These are phyloP conservation scores for Gastrolobium bilobum DNA, from an alignment of 306 rosid species.

Conservation along the genomic window DNA sequence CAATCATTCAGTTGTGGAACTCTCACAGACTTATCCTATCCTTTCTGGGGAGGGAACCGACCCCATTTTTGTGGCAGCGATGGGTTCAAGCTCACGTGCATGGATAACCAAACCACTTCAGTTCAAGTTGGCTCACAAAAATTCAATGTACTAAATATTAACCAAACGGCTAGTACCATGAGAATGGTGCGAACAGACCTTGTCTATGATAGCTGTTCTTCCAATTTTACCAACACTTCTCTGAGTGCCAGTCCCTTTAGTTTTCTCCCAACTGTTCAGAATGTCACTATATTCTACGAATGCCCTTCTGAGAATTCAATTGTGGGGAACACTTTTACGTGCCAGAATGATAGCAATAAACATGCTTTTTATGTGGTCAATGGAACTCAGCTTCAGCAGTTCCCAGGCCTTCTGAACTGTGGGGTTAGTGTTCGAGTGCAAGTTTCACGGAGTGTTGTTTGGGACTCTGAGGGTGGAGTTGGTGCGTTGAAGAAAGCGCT, in stretches of 20 bases:
- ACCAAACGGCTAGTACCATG: slow-evolving; percentile 45
- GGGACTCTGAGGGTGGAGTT: slow-evolving; percentile 40
- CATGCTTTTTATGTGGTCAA: slow-evolving; percentile 49
- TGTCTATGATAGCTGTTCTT: slow-evolving; percentile 49
- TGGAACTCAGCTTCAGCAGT: slow-evolving; percentile 42
- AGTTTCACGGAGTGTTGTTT: slow-evolving; percentile 42
- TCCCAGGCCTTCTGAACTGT: slow-evolving; percentile 29
- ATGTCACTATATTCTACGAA: slow-evolving; percentile 47
- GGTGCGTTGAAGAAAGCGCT: slow-evolving; percentile 27
- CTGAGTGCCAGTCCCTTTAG: slow-evolving; percentile 31
- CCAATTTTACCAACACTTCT: slow-evolving; percentile 54
- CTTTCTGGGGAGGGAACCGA: slow-evolving; percentile 52
- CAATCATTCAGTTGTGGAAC: slow-evolving; percentile 50
- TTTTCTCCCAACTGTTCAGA: slow-evolving; percentile 44
- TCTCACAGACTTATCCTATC: slow-evolving; percentile 44
- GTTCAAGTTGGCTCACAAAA: slow-evolving; percentile 47
- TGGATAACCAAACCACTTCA: slow-evolving; percentile 36
- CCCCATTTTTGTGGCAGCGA: slow-evolving; percentile 44
- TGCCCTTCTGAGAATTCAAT: slow-evolving; percentile 46
- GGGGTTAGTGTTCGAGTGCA: slow-evolving; percentile 42
- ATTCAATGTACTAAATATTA: slow-evolving; percentile 40
- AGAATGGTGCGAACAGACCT: slow-evolving; percentile 47
- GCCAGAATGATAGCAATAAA: slow-evolving; percentile 35
- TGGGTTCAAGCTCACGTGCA: slow-evolving; percentile 47
- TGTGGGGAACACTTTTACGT: slow-evolving; percentile 34